Evolutionary conservation across 192 early-diverging fungal genomes (phyloP).

Genomic region (Coemansia sp.): DNA sequence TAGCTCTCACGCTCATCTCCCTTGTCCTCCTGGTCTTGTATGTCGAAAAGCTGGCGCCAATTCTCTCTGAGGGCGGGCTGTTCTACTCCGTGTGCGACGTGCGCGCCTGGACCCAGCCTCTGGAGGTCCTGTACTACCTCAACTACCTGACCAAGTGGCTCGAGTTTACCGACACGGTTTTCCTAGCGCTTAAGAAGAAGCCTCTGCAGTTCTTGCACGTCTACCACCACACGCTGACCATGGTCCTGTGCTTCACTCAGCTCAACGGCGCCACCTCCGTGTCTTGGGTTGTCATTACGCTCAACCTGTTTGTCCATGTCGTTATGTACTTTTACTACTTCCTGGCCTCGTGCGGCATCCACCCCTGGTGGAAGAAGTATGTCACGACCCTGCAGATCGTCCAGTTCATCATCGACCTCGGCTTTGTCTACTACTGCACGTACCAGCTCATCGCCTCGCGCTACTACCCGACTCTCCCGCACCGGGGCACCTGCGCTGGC

Average conservation of each 20-base stretch:
- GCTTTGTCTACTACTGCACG: conserved; percentile 84
- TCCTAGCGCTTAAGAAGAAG: conserved; percentile 86
- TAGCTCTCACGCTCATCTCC: conserved; percentile 72
- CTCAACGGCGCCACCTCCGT: conserved; percentile 74
- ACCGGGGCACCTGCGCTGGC: conserved; percentile 73
- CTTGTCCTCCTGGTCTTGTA: conserved; percentile 70
- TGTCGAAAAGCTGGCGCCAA: conserved; percentile 77
- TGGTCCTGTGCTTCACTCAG: conserved; percentile 85
- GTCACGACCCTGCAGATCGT: conserved; percentile 88
- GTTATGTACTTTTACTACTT: conserved; percentile 94
- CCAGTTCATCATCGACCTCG: conserved; percentile 89
- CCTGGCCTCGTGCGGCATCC: conserved; percentile 73
- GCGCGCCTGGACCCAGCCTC: conserved; percentile 73
- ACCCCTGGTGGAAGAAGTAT: conserved; percentile 94
- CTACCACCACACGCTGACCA: conserved; percentile 92
- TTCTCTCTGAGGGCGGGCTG: conserved; percentile 67
- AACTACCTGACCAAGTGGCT: conserved; percentile 94
- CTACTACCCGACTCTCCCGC: conserved; percentile 65
- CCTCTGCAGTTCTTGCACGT: conserved; percentile 89
- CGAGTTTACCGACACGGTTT: conserved; percentile 88
- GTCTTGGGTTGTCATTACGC: conserved; percentile 61
- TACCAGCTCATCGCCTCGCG: conserved; percentile 79
- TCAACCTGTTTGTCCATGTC: conserved; percentile 90
- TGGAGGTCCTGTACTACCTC: conserved; percentile 87
- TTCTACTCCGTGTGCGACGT: conserved; percentile 72